Percentiles rank a stretch among this genome's conserved stretches.
phyloP scores from a whole-genome alignment of 2,329 filamentous ascomycete genomes.

The Elsinoe fawcettii region DNA sequence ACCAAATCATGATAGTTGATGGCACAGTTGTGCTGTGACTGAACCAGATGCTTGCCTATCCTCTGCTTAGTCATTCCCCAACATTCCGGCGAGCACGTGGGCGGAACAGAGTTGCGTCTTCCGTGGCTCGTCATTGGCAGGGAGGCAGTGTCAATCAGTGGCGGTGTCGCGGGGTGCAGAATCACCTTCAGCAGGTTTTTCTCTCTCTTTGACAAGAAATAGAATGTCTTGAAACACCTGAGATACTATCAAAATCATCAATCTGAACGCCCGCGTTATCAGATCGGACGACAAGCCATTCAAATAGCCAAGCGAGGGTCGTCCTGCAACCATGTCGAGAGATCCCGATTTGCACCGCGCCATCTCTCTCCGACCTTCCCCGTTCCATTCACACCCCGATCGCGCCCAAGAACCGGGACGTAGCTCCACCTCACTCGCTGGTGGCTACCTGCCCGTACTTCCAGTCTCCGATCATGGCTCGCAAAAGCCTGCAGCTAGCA shows the following conservation, averaged over 20 bases:
- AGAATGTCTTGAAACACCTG: neutral
- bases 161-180: neutral
- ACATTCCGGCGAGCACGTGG: neutral
- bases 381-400: conserved; percentile 33
- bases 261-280: neutral
- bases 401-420: conserved; percentile 24
- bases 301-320: conserved; percentile 4
- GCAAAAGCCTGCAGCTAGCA: conserved; percentile 31
- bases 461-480: conserved; percentile 25
- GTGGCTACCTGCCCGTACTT: conserved; percentile 21
- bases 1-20: too few species aligned
- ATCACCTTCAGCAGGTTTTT: neutral
- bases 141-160: neutral
- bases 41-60: neutral
- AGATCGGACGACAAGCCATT: conserved; percentile 10
- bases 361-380: conserved; percentile 41
- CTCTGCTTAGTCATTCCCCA: conserved; percentile 3
- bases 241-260: neutral
- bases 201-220: neutral
- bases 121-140: neutral
- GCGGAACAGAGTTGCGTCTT: neutral
- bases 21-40: too few species aligned
- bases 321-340: conserved; percentile 27
- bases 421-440: conserved; percentile 15
- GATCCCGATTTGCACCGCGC: conserved; percentile 43